Conservation (phyloP, 116 monocot species). For the Dioscorea cayenensis region DNA sequence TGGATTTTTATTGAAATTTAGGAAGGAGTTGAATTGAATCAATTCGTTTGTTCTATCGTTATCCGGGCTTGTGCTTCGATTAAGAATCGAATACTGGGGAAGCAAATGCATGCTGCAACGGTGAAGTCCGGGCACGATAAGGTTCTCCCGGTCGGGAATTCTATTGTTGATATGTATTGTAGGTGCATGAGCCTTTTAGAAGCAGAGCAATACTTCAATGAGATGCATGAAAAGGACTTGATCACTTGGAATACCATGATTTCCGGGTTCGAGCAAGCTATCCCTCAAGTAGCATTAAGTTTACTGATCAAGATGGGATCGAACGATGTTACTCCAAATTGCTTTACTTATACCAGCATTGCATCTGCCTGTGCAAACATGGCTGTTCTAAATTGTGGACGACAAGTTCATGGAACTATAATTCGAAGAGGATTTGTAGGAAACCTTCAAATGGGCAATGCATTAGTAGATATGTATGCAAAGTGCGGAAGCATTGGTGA, state of each 20-base stretch:
- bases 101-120: constrained; percentile 45
- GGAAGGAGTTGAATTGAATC: constrained; percentile 36
- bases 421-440: constrained; percentile 32
- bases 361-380: constrained; percentile 40
- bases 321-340: constrained; percentile 28
- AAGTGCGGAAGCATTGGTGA: constrained; percentile 32
- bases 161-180: constrained; percentile 60
- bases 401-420: constrained; percentile 44
- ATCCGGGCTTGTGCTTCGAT: constrained; percentile 42
- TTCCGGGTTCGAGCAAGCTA: constrained; percentile 19
- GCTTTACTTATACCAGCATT: constrained; percentile 54
- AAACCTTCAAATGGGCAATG: constrained; percentile 40
- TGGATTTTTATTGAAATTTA: constrained; percentile 3
- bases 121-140: constrained; percentile 22
- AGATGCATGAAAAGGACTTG: constrained; percentile 43
- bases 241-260: constrained; percentile 86
- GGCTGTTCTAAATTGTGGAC: constrained; percentile 37
- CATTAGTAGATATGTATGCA: constrained; percentile 56
- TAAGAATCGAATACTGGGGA: constrained; percentile 22
- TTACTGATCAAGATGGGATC: constrained; percentile 27
- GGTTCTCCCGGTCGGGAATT: constrained; percentile 44
- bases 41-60: constrained; percentile 54
- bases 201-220: constrained; percentile 35
- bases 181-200: constrained; percentile 39
- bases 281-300: constrained; percentile 20